A percentile compares a stretch with the other conserved stretches of the same genome.
Conservation (phyloP, 148 eudicot species). For the Vaccinium macrocarpon region DNA sequence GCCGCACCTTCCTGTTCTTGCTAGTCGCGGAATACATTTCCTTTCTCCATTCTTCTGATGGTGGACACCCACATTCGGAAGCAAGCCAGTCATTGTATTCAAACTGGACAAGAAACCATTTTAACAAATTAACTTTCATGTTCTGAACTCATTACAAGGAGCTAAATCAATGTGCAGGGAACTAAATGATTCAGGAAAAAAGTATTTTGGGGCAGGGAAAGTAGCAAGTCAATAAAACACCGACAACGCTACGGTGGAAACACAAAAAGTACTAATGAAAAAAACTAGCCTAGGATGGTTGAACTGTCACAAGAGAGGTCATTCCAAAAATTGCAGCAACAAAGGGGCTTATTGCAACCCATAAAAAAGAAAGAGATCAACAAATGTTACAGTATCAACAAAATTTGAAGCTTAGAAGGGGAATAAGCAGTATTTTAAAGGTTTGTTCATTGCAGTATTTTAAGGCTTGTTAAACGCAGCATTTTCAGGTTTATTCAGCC, state of each 20-base stretch:
- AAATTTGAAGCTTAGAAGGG: neutral
- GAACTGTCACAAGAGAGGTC: neutral
- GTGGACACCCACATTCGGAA: constrained; percentile 37
- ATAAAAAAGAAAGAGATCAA: neutral
- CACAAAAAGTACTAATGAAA: neutral
- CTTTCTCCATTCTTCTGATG: constrained; percentile 84
- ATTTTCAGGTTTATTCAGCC: neutral
- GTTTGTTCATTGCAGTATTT: neutral
- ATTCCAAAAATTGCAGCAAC: neutral
- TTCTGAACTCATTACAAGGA: neutral
- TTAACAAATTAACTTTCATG: neutral
- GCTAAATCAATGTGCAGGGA: neutral
- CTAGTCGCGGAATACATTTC: constrained; percentile 43
- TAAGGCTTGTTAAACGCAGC: neutral
- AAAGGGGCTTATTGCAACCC: neutral
- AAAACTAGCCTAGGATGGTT: neutral
- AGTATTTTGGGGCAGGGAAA: neutral
- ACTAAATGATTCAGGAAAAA: neutral
- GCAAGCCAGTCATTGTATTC: constrained; percentile 90
- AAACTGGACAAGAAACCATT: constrained; percentile 42
- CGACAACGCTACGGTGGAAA: neutral
- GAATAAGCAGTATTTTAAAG: neutral
- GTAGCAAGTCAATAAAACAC: neutral
- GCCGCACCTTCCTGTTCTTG: constrained; percentile 34
- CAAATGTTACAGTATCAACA: neutral